These are phyloP conservation scores for Neocucurbitaria cava DNA, from an alignment of 2,329 filamentous ascomycete genomes.

Conservation along the genomic window DNA sequence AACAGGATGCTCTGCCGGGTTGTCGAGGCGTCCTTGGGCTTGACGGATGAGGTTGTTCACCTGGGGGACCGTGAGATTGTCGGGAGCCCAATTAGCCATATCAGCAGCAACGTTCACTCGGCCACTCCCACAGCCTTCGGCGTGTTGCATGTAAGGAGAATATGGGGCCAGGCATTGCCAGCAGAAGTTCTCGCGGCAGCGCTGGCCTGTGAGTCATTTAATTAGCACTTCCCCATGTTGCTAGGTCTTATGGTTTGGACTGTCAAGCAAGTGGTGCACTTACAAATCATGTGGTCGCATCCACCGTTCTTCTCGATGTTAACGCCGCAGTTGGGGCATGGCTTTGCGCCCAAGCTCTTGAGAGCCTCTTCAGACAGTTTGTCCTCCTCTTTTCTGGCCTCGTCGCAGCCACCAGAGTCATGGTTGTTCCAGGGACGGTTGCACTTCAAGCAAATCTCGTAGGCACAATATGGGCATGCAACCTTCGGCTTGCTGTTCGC, in stretches of 20 bases:
- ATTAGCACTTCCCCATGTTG: neutral
- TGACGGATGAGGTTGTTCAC: conserved; percentile 9
- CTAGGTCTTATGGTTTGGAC: neutral
- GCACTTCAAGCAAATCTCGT: conserved; percentile 27
- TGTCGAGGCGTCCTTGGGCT: neutral
- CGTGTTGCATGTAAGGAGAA: conserved; percentile 7
- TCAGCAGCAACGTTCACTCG: conserved; percentile 19
- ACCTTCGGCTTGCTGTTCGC: conserved; percentile 11
- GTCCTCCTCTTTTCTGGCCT: conserved; percentile 24
- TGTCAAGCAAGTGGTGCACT: conserved; percentile 9
- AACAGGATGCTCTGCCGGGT: neutral
- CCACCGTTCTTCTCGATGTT: conserved; percentile 36
- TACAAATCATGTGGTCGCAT: conserved; percentile 37
- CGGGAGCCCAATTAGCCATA: conserved; percentile 13
- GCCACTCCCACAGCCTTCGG: conserved; percentile 12
- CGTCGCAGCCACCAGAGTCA: conserved; percentile 14
- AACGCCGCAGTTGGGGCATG: conserved; percentile 33
- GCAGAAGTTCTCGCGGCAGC: conserved; percentile 31
- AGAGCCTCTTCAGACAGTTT: conserved; percentile 17
- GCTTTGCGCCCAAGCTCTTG: conserved; percentile 32
- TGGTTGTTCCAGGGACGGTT: conserved; percentile 26
- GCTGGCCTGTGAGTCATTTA: conserved; percentile 9
- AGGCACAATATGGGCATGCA: conserved; percentile 33
- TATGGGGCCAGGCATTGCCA: conserved; percentile 25
- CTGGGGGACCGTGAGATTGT: conserved; percentile 7